These are phyloP conservation scores for Aureobasidium sp. DNA, from an alignment of 2,329 filamentous ascomycete genomes.

Conservation along the genomic window DNA sequence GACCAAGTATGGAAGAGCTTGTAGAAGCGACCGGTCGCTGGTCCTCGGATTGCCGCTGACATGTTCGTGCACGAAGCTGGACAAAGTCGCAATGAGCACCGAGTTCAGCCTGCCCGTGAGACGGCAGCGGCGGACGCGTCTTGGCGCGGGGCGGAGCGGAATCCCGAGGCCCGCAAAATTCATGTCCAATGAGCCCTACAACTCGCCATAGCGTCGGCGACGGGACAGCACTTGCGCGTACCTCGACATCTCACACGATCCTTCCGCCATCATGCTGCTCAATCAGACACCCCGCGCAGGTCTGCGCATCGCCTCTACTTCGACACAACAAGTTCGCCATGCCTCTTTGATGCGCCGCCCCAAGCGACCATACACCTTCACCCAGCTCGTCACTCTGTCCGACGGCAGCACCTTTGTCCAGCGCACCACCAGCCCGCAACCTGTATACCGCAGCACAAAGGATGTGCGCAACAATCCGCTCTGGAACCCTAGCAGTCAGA, in stretches of 20 bases:
- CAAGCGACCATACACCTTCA: slow-evolving; percentile 92
- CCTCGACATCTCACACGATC: not conserved
- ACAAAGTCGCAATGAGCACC: not conserved
- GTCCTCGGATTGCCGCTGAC: not conserved
- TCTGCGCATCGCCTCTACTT: slow-evolving; percentile 14
- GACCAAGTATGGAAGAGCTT: slow-evolving; percentile 40
- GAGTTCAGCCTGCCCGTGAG: not conserved
- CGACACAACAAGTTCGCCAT: slow-evolving; percentile 57
- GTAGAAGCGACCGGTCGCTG: slow-evolving; percentile 35
- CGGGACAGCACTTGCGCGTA: not conserved
- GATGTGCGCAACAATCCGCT: slow-evolving; percentile 83
- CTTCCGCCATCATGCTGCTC: slow-evolving; percentile 9
- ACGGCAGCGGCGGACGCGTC: not conserved
- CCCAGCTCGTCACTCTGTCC: slow-evolving; percentile 87
- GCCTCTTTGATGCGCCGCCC: slow-evolving; percentile 81
- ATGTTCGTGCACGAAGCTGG: not conserved
- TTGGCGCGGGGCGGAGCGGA: not conserved
- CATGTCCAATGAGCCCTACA: not conserved
- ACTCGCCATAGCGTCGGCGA: not conserved
- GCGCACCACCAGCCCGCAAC: slow-evolving; percentile 66
- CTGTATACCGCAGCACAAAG: slow-evolving; percentile 60
- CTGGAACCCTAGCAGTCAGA: slow-evolving; percentile 82
- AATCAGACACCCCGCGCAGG: slow-evolving; percentile 6
- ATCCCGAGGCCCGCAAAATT: slow-evolving; percentile 9
- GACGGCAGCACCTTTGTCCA: slow-evolving; percentile 81